Conservation (phyloP, 2,329 filamentous ascomycete species). For the Sclerotinia subarctica region DNA sequence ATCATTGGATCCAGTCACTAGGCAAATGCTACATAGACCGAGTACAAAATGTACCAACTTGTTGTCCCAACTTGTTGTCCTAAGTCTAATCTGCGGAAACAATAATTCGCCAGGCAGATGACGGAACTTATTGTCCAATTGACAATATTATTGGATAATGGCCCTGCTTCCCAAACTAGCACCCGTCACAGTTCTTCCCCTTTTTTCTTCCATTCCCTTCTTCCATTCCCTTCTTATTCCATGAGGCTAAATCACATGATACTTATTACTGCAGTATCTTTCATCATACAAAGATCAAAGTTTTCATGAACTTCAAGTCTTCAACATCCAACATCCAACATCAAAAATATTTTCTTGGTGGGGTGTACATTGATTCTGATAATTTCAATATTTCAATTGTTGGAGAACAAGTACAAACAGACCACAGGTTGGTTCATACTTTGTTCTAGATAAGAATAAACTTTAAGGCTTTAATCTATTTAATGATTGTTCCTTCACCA, state of each 20-base stretch:
- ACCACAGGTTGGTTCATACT: conserved; percentile 7
- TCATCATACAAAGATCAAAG: not conserved
- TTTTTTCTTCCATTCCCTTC: not conserved
- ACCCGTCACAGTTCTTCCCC: not conserved
- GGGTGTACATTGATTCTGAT: not conserved
- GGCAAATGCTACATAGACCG: not conserved
- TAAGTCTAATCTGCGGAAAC: not conserved
- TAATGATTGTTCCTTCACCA: not conserved
- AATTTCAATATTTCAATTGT: not conserved
- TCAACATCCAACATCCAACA: no score
- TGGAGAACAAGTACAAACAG: not conserved
- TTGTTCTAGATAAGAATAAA: not conserved
- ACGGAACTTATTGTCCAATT: not conserved
- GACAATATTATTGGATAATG: not conserved
- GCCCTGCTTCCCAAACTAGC: not conserved
- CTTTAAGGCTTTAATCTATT: not conserved
- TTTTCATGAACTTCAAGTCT: not conserved
- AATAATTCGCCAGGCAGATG: not conserved
- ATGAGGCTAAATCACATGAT: conserved; percentile 1
- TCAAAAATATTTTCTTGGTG: conserved; percentile 1
- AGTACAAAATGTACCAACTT: not conserved
- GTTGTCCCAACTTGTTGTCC: no score
- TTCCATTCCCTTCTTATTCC: not conserved
- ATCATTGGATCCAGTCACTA: not conserved
- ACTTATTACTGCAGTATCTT: no score